phyloP scores from a whole-genome alignment of 306 rosid genomes.

The Prunus mongolica region DNA sequence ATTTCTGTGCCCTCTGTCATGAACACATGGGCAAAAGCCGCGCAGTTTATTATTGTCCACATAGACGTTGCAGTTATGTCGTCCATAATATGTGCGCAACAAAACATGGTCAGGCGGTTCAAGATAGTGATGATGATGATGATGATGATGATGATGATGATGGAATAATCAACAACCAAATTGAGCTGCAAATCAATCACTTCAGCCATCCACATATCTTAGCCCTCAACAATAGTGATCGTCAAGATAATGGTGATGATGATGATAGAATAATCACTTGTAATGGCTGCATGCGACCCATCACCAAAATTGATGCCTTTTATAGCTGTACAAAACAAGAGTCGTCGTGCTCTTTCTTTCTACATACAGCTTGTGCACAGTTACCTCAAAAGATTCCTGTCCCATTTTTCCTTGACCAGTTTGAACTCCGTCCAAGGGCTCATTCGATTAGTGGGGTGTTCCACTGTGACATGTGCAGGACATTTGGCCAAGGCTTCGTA shows the following conservation, averaged over 20 bases:
- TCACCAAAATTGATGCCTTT: not conserved
- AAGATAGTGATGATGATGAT: too few relatives aligned
- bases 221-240: not conserved
- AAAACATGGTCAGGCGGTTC: not conserved
- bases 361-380: not conserved
- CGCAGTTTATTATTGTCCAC: too few relatives aligned
- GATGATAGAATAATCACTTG: not conserved
- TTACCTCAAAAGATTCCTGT: not conserved
- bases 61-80: not conserved
- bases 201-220: not conserved
- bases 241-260: not conserved
- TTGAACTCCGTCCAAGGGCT: not conserved
- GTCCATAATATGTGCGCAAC: not conserved
- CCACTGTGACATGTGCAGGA: fast-evolving
- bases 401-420: not conserved
- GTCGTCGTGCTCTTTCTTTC: not conserved
- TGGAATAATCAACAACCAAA: not conserved
- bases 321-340: not conserved
- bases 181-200: not conserved
- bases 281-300: not conserved
- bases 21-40: too few relatives aligned
- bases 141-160: not conserved
- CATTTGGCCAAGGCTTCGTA: not conserved
- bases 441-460: not conserved
- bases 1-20: not conserved